Base-by-base conservation (phyloP, 116 monocot species). In the Dioscorea cayenensis region DNA sequence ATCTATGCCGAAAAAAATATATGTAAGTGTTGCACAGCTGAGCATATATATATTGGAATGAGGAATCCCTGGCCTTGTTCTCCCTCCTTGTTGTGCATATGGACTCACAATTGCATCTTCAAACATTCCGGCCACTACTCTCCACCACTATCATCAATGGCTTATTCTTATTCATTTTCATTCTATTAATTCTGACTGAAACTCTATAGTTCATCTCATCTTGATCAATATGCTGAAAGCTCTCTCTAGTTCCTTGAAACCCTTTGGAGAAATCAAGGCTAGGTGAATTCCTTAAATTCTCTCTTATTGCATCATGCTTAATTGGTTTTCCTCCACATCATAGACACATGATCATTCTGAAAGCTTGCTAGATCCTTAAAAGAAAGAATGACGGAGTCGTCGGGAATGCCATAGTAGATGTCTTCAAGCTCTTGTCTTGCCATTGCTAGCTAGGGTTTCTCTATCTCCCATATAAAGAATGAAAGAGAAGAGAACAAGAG, bases 1-100 rank as follows among this genome's bases (percentile, higher is more conserved):
- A 86, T 52, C 86, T 76, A 37, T 82, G 68, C 2, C 79, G 60
- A 51, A 74, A 82, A 19, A 82, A 2, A 60, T 77, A 77, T 67
- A 86, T 50, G 68, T 61, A 48, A 10, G 51, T 28, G 55, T 27
- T 72, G 71, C 82, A 82, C 17, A 86, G 51, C n/a, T 28, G 86
- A 37, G 43, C 82, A 86, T 28, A 35, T 82, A 86, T 2, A 79
- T 79, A 23, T 79, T 82, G 0, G 86, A 82, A 66, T 86, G 86
- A 36, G 79, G 82, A 29, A 86, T 86, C 63, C 82, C 86, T 0
- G 67, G 29, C 27, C 75, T 36, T 32, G 69, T 64, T 16, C 55
- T 55, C 17, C 66, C 73, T 43, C 55, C 19, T 55, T n/a, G 55
- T 35, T 70, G 78, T 6, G 32, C 69, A 19, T 19, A 58, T 13